Base-by-base conservation (phyloP, 495 filamentous ascomycete genomes). In the Penicillium arizonense region DNA sequence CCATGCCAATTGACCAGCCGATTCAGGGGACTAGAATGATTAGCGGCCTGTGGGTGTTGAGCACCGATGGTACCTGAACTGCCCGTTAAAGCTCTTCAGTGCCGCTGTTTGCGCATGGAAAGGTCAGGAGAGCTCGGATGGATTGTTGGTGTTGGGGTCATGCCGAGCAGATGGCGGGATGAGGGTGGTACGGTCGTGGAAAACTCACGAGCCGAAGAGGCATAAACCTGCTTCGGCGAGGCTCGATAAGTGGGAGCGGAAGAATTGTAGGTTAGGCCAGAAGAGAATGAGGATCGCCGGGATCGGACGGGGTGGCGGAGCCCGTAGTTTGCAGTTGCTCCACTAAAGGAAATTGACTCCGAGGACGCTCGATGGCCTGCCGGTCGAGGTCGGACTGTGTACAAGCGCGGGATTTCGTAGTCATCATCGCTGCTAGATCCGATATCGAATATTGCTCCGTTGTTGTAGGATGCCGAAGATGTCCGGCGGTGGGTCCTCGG, bases 111-210 rank as follows among this genome's bases (percentile, higher is more conserved):
- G 1, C 48, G 62, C n/a, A 43, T 33, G 5, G 52, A 18, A 1
- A 38, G 14, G 1, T 69, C 64, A 53, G 61, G 52, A 18, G 58
- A 65, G 49, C 37, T 60, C 36, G 50, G 50, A 21, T 57, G 38
- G 5, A 57, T 26, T 3, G 56, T 52, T 12, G 64, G 57, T 13
- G 68, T 53, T 10, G 65, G 61, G 14, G 68, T 71, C 68, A 71
- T 68, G 35, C 54, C 66, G 5, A 71, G 61, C n/a, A 55, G 42
- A 32, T 66, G 56, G 38, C 61, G 62, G 32, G 62, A 63, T 0
- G 66, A 63, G 5, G 68, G 61, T 14, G 70, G 65, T 20, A 65
- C 34, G n/a, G 68, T 61, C 47, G 60, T 64, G 13, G 59, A 57
- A 24, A 62, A 44, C 8, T 67, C 62, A 24, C 54, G 42, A 40